Evolutionary conservation across 768 basidiomycete species (phyloP), one percentile per base, ranked within the genome.

Genomic region (Termitomyces heimii): DNA sequence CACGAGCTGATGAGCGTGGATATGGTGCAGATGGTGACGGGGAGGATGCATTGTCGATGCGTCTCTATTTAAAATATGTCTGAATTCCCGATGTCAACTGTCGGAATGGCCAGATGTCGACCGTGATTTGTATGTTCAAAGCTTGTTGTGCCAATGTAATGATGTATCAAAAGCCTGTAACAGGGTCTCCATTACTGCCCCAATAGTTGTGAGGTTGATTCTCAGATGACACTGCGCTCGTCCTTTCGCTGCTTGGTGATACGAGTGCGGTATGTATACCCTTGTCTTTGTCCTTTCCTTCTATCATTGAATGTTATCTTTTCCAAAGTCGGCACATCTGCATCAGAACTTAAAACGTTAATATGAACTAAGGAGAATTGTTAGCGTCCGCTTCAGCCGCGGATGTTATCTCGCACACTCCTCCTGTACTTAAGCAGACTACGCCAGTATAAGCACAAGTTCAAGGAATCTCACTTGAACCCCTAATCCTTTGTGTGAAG

Each of bases 21-120:
- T 2, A 14, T 29, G 7, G 5, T 42, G 18, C 20, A 55, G 54
- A 55, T 43, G 54, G 54, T 14, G 54, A 55, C 14, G 54, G 54
- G 12, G 54, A 55, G 26, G 54, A 55, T 24, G 54, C 54, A 3
- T 24, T 55, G 10, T 55, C 44, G 10, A 55, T 55, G 54, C 54
- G 44, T 18, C 54, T 55, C 3, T 26, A 55, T 20, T 29, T 55
- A 12, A 55, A 46, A n/a, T 9, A 53, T 14, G 18, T 18, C 1
- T 48, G 32, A 32, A 34, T 22, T 4, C 9, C 43, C 2, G 18
- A 28, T 29, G 16, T 2, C 8, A 18, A 28, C 2, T 16, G 16
- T 10, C 4, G 8, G n/a, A 8, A 18, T 26, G 10, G 18, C 28
- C 26, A 18, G 45, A 29, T 7, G 44, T 28, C 16, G 24, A 28